A percentile compares a stretch with the other conserved stretches of the same genome.
Evolutionary conservation across 2,329 filamentous ascomycete species (phyloP).

Genomic region (Aspergillus costaricaensis): DNA sequence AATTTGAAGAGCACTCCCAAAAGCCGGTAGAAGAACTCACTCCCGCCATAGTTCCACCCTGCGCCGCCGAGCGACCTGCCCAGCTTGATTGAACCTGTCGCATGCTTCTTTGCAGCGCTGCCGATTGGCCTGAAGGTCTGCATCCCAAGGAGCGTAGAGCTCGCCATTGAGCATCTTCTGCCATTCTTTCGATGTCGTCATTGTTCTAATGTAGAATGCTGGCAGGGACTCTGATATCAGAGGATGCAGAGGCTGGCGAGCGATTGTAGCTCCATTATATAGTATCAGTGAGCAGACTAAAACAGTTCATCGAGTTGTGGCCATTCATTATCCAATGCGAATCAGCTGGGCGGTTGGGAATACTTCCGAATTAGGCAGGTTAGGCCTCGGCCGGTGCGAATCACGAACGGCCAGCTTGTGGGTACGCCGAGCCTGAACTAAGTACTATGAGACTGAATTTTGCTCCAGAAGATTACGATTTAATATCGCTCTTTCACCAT

Average conservation of each 20-base stretch:
- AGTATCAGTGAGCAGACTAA: neutral
- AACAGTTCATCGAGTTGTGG: neutral
- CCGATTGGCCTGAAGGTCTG: slow-evolving; percentile 30
- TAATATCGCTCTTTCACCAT: too few relatives aligned
- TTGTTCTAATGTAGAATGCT: neutral
- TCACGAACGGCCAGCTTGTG: neutral
- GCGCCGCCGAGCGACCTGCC: slow-evolving; percentile 23
- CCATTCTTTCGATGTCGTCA: slow-evolving; percentile 31
- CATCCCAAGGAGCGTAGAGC: slow-evolving; percentile 30
- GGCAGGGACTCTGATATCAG: neutral
- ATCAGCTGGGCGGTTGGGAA: slow-evolving; percentile 7
- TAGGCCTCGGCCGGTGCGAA: neutral
- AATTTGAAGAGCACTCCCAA: neutral
- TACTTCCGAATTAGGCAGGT: slow-evolving; percentile 17
- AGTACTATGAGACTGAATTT: neutral
- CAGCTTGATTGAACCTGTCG: slow-evolving; percentile 29
- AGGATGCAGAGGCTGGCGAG: neutral
- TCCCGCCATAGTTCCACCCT: slow-evolving; percentile 31
- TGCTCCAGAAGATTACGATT: neutral
- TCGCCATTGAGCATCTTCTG: slow-evolving; percentile 32
- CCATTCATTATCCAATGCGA: neutral
- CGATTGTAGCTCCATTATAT: neutral
- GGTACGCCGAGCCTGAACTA: neutral
- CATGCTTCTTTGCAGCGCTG: slow-evolving; percentile 31
- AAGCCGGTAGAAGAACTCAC: slow-evolving; percentile 11